Base-by-base conservation (phyloP, 257 asterid genomes). In the Ophiorrhiza pumila region DNA sequence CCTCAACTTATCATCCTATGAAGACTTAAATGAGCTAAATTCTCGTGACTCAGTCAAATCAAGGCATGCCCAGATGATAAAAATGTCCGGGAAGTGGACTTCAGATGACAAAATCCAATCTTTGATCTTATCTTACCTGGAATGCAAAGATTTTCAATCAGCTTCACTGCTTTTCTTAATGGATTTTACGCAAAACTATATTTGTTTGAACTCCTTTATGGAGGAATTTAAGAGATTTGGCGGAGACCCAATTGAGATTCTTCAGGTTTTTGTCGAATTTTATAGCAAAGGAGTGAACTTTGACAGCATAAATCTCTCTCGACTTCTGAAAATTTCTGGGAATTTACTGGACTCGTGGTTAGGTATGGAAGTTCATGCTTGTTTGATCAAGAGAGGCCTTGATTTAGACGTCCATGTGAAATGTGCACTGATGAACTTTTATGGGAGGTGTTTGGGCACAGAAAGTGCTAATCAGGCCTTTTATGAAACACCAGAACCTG, bases 31-130 rank as follows among this genome's bases (percentile, higher is more conserved):
- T 2, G 75, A 81, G 69, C 72, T 74, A 15, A 72, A 75, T 35
- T 80, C 87, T 2, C 78, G 71, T 56, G 72, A 10, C 29, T 83
- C 77, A 67, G 78, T 80, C 13, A 86, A 80, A 79, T 80, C 82
- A 75, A 83, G 78, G 58, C 95, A 88, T 83, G 87, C 92, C 85
- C 89, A 85, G 76, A 81, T 86, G 76, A 78, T 86, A 56, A 88
- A 88, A 80, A 4, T 39, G 72, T 72, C 87, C 72, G 71, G 31
- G 20, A 41, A 79, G 37, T 25, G 43, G 59, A 70, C 79, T 74
- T 15, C 84, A 31, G 79, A 50, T 56, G 65, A 58, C 70, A 83
- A 83, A 58, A 83, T 83, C 69, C 87, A 81, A 39, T 83, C 83
- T 80, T 79, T 88, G 73, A 78, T 85, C 76, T 43, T 75, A 63